These are phyloP conservation scores for Teratosphaeria viscida DNA, from an alignment of 2,329 filamentous ascomycete genomes.

Conservation along the genomic window DNA sequence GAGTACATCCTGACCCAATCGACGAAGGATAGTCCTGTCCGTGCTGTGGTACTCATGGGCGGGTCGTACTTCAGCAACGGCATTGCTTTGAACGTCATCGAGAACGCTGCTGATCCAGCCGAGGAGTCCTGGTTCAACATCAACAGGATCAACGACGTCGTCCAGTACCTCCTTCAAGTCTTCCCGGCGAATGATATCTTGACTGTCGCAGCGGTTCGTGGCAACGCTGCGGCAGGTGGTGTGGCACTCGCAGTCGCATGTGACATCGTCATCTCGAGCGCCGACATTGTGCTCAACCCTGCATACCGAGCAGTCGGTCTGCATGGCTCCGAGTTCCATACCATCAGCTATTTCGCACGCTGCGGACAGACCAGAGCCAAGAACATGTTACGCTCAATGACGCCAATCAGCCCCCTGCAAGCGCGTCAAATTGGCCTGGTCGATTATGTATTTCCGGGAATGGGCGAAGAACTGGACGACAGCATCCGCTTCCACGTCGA, in stretches of 20 bases:
- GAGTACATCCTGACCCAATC: slow-evolving; percentile 26
- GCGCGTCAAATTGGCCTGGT: slow-evolving; percentile 31
- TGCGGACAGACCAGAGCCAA: slow-evolving; percentile 26
- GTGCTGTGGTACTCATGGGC: slow-evolving; percentile 31
- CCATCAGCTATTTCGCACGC: slow-evolving; percentile 30
- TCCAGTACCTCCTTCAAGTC: slow-evolving; percentile 29
- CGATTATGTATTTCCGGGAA: slow-evolving; percentile 30
- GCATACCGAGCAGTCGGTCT: slow-evolving; percentile 29
- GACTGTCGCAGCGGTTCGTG: slow-evolving; percentile 31
- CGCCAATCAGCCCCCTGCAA: slow-evolving; percentile 29
- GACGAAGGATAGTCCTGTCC: slow-evolving; percentile 20
- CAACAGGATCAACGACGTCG: slow-evolving; percentile 35
- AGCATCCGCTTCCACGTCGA: slow-evolving; percentile 28
- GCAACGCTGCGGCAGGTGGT: slow-evolving; percentile 35
- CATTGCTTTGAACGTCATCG: slow-evolving; percentile 36
- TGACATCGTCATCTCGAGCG: slow-evolving; percentile 29
- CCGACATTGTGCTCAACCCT: slow-evolving; percentile 32
- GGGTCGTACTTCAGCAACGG: slow-evolving; percentile 37
- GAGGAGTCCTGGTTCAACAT: slow-evolving; percentile 36
- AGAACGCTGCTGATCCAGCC: slow-evolving; percentile 28
- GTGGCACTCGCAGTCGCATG: slow-evolving; percentile 32
- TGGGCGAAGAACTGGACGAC: slow-evolving; percentile 25
- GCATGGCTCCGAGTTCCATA: slow-evolving; percentile 35
- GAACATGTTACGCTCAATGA: slow-evolving; percentile 28
- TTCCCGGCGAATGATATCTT: slow-evolving; percentile 27